These are phyloP conservation scores for Penicillium vulpinum DNA, from an alignment of 2,329 filamentous ascomycete species.

Conservation along the genomic window DNA sequence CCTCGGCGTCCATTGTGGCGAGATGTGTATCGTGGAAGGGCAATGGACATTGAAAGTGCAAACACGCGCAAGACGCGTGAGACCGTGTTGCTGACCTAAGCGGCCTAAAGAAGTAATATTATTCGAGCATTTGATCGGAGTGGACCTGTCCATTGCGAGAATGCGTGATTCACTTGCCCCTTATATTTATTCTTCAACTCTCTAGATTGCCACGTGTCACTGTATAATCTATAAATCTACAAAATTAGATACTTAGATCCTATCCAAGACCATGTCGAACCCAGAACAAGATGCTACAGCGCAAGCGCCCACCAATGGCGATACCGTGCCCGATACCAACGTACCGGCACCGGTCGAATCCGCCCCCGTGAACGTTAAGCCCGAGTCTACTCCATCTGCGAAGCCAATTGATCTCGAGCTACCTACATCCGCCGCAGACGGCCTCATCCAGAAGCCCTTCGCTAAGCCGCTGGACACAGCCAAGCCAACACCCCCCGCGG, in stretches of 20 bases:
- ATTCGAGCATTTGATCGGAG: conserved; percentile 9
- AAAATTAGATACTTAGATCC: not conserved
- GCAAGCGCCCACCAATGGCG: conserved; percentile 14
- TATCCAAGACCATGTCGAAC: conserved; percentile 2
- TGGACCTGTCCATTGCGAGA: conserved; percentile 15
- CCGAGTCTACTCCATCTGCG: conserved; percentile 6
- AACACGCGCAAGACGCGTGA: conserved; percentile 21
- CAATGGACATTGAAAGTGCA: conserved; percentile 1
- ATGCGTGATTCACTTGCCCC: not conserved
- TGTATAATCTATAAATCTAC: not conserved
- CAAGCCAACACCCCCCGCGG: conserved; percentile 57
- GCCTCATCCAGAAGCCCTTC: conserved; percentile 58
- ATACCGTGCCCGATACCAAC: conserved; percentile 4
- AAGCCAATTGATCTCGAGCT: conserved; percentile 29
- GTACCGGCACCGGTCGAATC: not conserved
- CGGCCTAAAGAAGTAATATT: conserved; percentile 20
- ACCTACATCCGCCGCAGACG: conserved; percentile 41
- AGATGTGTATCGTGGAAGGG: not conserved
- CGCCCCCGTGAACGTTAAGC: conserved; percentile 7
- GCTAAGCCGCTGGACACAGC: conserved; percentile 57
- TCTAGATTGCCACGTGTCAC: not conserved
- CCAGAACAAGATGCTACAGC: conserved; percentile 5
- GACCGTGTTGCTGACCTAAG: conserved; percentile 25
- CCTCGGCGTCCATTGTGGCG: conserved; percentile 50
- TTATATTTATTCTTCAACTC: not conserved